Conservation (phyloP, 805 yeast genomes). For the Yamadazyma takamatsuzukensis region DNA sequence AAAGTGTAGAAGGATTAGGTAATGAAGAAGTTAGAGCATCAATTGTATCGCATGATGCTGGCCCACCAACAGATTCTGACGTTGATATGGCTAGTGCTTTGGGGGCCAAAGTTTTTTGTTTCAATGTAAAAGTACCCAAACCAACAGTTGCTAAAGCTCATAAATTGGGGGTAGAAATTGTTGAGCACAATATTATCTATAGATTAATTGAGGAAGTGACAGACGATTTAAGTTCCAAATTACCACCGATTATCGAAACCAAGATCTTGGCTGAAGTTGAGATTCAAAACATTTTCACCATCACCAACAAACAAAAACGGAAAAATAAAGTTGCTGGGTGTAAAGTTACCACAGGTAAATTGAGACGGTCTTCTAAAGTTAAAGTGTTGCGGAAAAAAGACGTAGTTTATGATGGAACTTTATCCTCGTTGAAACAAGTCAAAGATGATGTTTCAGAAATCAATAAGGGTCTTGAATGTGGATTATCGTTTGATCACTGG, state of each 20-base stretch:
- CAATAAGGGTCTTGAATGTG: slow-evolving; percentile 87
- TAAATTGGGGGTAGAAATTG: slow-evolving; percentile 51
- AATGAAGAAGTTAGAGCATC: slow-evolving; percentile 75
- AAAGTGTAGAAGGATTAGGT: slow-evolving; percentile 77
- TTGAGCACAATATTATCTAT: slow-evolving; percentile 76
- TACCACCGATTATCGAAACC: slow-evolving; percentile 65
- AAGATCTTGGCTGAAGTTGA: slow-evolving; percentile 65
- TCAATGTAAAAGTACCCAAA: slow-evolving; percentile 68
- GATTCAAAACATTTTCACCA: slow-evolving; percentile 67
- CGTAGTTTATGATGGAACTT: slow-evolving; percentile 50
- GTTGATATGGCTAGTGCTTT: slow-evolving; percentile 37
- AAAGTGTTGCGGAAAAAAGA: slow-evolving; percentile 53
- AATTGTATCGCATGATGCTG: slow-evolving; percentile 76
- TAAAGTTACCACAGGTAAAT: slow-evolving; percentile 64
- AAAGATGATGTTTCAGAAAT: slow-evolving; percentile 78
- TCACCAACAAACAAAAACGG: slow-evolving; percentile 53
- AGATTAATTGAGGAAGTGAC: slow-evolving; percentile 84
- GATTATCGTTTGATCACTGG: slow-evolving; percentile 69
- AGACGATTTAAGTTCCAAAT: slow-evolving; percentile 50
- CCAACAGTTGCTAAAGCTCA: slow-evolving; percentile 59
- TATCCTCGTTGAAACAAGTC: slow-evolving; percentile 73
- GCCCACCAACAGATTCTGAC: slow-evolving; percentile 56
- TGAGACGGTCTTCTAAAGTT: slow-evolving; percentile 56
- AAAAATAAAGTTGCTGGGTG: slow-evolving; percentile 80
- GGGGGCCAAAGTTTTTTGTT: slow-evolving; percentile 70